Evolutionary conservation across 2,329 filamentous ascomycete genomes (phyloP).

Genomic region (Penicillium hordei): DNA sequence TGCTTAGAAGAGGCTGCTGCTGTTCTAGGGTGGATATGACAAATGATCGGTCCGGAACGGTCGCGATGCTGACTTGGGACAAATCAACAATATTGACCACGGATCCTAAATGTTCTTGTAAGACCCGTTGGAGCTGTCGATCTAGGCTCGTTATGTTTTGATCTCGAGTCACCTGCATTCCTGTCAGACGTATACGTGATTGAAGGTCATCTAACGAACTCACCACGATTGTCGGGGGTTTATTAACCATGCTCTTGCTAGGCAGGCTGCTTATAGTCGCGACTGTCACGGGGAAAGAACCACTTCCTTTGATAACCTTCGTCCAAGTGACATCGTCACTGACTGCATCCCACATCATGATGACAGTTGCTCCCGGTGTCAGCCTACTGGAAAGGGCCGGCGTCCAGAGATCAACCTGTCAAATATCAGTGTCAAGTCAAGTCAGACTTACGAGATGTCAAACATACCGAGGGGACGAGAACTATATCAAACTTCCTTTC

Average conservation of each 20-base stretch:
- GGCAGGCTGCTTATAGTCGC: not conserved
- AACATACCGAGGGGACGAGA: not conserved
- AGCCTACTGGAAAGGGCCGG: not conserved
- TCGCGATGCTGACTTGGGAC: not conserved
- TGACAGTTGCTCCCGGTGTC: not conserved
- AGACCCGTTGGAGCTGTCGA: not conserved
- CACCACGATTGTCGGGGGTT: not conserved
- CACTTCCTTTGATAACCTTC: not conserved
- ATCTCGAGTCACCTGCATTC: not conserved
- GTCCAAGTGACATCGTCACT: not conserved
- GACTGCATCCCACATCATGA: not conserved
- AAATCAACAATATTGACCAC: not conserved
- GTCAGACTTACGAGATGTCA: not conserved
- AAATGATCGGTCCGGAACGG: not conserved
- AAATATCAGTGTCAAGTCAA: not conserved
- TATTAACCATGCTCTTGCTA: not conserved
- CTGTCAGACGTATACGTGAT: not conserved
- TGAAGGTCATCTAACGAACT: not conserved
- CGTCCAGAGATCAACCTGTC: not conserved
- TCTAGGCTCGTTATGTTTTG: not conserved
- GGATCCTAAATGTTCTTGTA: not conserved
- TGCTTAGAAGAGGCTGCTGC: conserved; percentile 2
- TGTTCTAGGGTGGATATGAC: conserved; percentile 3
- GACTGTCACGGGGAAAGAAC: not conserved
- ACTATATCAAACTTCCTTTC: not conserved